Evolutionary conservation across 2,329 filamentous ascomycete genomes (phyloP), one percentile per base, ranked within the genome.

Genomic region (Tolypocladium cylindrosporum): DNA sequence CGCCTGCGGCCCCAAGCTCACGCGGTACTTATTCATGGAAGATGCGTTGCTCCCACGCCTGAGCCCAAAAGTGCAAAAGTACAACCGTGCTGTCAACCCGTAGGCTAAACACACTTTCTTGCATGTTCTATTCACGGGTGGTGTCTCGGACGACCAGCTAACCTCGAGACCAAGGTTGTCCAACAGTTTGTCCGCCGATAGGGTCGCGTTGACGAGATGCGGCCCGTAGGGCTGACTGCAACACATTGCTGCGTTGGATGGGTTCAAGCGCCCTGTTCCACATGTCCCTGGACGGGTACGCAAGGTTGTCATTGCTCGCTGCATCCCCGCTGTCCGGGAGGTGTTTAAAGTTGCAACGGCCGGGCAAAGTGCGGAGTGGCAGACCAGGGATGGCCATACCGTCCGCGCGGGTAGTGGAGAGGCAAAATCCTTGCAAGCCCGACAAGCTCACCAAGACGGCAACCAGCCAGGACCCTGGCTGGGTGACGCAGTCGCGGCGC

Each of bases 301-400:
- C 55, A 39, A 42, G 55, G 42, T 57, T 57, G 55, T 39, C 41
- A 19, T 55, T 31, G 31, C 37, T 36, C 39, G 56, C 42, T 45
- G 56, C 56, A 45, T 54, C 56, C 56, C 56, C 52, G 56, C 50
- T 24, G 56, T n/a, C 50, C 50, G 56, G 50, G 51, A 57, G 56
- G 27, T 27, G 24, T 41, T 57, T 57, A 58, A 50, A 58, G 56
- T 55, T 58, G 52, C 56, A 58, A 58, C 56, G 56, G 56, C 11
- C 42, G n/a, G 56, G n/a, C 51, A 58, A 36, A 48, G 37, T 53
- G 45, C 55, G 55, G 55, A 57, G 56, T 42, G 51, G 41, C 41
- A 34, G 42, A 50, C 56, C 51, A 36, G 56, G 48, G 51, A 58
- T 39, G 36, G 55, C 39, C n/a, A 50, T 24, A 24, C 41, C n/a